phyloP scores from a whole-genome alignment of 495 filamentous ascomycete species.

The Penicillium goetzii region DNA sequence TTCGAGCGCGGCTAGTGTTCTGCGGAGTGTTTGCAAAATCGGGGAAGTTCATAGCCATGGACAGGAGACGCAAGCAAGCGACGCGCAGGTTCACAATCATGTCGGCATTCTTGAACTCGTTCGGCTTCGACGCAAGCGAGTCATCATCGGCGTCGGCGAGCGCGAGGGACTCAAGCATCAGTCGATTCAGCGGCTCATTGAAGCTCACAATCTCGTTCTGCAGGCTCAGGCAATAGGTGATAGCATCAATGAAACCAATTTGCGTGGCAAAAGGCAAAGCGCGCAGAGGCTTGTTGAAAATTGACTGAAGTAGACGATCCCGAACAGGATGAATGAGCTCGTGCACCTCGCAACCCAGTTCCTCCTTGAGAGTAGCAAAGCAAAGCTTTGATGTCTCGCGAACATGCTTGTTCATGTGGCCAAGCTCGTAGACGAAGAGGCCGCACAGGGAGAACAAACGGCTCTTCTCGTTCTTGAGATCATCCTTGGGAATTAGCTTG shows the following conservation, averaged over 20 bases:
- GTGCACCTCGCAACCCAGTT: constrained; percentile 74
- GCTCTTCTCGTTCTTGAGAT: constrained; percentile 67
- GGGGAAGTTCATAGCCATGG: constrained; percentile 87
- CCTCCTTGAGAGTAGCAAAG: constrained; percentile 78
- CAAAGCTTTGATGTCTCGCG: constrained; percentile 80
- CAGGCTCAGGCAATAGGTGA: constrained; percentile 87
- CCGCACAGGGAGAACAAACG: constrained; percentile 75
- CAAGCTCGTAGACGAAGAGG: constrained; percentile 82
- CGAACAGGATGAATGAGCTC: constrained; percentile 86
- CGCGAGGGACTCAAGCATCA: constrained; percentile 90
- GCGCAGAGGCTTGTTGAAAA: constrained; percentile 92
- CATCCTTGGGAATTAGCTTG: constrained; percentile 71
- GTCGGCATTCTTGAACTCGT: constrained; percentile 88
- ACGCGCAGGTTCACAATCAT: constrained; percentile 90
- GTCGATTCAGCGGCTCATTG: constrained; percentile 84
- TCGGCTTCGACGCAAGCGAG: constrained; percentile 76
- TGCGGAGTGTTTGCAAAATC: constrained; percentile 75
- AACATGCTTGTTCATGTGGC: constrained; percentile 93
- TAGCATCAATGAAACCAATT: constrained; percentile 97
- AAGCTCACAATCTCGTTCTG: constrained; percentile 86
- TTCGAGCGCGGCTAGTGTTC: constrained; percentile 76
- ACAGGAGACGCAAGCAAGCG: constrained; percentile 89
- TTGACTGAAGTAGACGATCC: constrained; percentile 79
- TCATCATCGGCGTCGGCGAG: constrained; percentile 94
- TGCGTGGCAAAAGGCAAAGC: constrained; percentile 90